phyloP scores from a whole-genome alignment of 2,329 filamentous ascomycete genomes.

The Colletotrichum sp. region DNA sequence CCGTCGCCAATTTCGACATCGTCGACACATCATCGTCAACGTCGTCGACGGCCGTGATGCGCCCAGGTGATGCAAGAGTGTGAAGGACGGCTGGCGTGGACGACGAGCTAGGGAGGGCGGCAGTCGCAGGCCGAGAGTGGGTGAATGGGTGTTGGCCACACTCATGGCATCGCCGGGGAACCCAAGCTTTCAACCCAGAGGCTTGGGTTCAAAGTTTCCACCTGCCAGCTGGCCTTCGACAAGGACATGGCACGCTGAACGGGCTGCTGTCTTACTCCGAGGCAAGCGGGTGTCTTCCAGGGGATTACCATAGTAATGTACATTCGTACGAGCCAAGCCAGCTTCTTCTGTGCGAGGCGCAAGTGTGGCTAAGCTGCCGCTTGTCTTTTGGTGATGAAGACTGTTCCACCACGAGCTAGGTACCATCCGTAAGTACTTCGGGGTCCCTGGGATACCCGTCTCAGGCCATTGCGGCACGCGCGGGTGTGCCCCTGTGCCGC shows the following conservation, averaged over 20 bases:
- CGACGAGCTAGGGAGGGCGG: not conserved
- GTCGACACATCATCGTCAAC: not conserved
- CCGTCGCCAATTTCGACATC: not conserved
- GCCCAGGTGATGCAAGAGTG: not conserved
- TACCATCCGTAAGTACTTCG: not conserved
- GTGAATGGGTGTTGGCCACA: not conserved
- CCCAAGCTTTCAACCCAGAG: not conserved
- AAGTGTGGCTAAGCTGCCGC: slow-evolving; percentile 1
- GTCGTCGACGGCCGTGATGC: not conserved
- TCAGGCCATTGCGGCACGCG: not conserved
- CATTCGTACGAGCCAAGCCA: not conserved
- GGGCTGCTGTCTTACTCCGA: not conserved
- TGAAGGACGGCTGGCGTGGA: not conserved
- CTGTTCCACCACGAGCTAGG: not conserved
- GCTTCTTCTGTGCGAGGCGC: not conserved
- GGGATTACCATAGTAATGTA: not conserved
- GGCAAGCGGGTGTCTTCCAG: not conserved
- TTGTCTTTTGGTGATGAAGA: not conserved
- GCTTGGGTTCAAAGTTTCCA: not conserved
- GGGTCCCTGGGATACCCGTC: not conserved
- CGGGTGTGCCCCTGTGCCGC: not conserved
- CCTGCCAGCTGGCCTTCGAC: not conserved
- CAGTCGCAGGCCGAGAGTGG: not conserved
- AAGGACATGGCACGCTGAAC: not conserved
- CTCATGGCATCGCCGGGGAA: not conserved